phyloP scores from a whole-genome alignment of 148 eudicot species.

The Camellia granthamiana region DNA sequence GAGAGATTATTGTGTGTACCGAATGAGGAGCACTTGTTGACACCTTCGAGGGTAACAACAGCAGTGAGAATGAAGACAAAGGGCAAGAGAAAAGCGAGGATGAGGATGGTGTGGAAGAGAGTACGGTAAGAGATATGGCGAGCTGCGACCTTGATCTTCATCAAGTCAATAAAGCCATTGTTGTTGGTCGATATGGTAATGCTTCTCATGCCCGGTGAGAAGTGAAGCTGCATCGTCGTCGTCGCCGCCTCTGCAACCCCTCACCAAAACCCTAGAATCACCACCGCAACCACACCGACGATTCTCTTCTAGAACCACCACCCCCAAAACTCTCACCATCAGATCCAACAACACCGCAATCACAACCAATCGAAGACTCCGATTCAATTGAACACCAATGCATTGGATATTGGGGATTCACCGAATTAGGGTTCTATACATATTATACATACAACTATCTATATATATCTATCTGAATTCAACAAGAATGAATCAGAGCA shows the following conservation, averaged over 20 bases:
- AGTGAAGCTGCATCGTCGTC: slow-evolving; percentile 99
- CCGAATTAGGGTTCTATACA: neutral
- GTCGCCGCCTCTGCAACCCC: slow-evolving; percentile 45
- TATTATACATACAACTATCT: neutral
- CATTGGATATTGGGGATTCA: slow-evolving; percentile 16
- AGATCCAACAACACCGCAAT: slow-evolving; percentile 20
- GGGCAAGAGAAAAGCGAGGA: slow-evolving; percentile 86
- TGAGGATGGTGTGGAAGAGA: slow-evolving; percentile 78
- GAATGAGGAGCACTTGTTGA: slow-evolving; percentile 97
- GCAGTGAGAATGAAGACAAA: slow-evolving; percentile 96
- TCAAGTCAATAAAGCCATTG: slow-evolving; percentile 74
- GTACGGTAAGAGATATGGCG: slow-evolving; percentile 87
- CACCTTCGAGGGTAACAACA: slow-evolving; percentile 95
- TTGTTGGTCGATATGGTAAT: slow-evolving; percentile 77
- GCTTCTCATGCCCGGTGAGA: slow-evolving; percentile 99
- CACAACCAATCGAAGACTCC: neutral
- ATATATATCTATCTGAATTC: slow-evolving; percentile 1
- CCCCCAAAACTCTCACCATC: slow-evolving; percentile 26
- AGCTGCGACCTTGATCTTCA: slow-evolving; percentile 98
- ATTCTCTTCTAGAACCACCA: slow-evolving; percentile 2
- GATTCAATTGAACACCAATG: slow-evolving; percentile 14
- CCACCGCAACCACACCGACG: slow-evolving; percentile 10
- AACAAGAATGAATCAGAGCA: neutral
- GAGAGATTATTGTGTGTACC: slow-evolving; percentile 38
- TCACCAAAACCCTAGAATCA: slow-evolving; percentile 23